Conservation (phyloP, 257 asterid species). For the Catharanthus roseus region DNA sequence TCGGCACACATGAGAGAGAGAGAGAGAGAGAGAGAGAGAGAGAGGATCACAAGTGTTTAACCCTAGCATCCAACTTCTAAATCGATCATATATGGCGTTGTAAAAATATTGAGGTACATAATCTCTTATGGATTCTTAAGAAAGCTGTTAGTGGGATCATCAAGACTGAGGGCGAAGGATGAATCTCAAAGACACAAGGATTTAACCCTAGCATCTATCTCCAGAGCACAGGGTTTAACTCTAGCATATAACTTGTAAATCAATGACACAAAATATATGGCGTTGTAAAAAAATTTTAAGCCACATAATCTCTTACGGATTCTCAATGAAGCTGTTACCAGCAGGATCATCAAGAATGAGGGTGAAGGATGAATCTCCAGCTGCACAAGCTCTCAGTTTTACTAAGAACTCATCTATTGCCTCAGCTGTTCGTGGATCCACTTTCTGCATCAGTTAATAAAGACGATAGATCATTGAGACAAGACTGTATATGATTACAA, state of each 20-base stretch:
- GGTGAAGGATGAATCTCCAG: conserved; percentile 62
- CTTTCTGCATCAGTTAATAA: conserved; percentile 45
- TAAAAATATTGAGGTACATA: conserved; percentile 6
- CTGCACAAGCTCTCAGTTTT: conserved; percentile 77
- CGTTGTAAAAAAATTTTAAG: neutral
- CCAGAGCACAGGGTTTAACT: no score
- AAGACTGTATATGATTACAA: neutral
- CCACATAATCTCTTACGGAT: conserved; percentile 60
- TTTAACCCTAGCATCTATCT: neutral
- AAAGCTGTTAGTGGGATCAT: conserved; percentile 96
- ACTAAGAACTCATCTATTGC: conserved; percentile 77
- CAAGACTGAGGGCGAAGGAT: conserved; percentile 68
- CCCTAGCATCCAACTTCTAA: no score
- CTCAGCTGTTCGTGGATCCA: conserved; percentile 71
- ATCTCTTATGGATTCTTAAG: conserved; percentile 88
- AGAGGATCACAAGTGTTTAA: neutral
- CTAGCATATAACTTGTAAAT: neutral
- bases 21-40: neutral
- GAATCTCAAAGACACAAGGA: conserved; percentile 38
- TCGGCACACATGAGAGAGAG: neutral
- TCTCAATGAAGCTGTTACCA: conserved; percentile 98
- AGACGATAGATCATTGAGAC: conserved; percentile 4
- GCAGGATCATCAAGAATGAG: conserved; percentile 90
- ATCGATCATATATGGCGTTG: no score
- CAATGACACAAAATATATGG: neutral